These are phyloP conservation scores for Kurtzmaniella quercitrusa DNA, from an alignment of 1,139 yeast species.

Conservation along the genomic window DNA sequence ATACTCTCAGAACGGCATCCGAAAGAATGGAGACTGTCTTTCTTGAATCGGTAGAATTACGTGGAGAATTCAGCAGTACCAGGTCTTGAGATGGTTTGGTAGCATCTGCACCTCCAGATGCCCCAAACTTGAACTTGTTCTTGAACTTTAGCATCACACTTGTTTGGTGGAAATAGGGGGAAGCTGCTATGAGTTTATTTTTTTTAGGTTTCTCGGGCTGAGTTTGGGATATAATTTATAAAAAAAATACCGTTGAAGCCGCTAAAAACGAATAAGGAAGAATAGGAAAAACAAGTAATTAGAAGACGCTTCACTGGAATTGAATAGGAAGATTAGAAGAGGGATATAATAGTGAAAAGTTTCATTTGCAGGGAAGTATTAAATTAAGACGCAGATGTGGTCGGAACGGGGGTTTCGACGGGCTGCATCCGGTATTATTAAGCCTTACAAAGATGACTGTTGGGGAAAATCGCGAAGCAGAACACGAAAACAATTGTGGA, in stretches of 20 bases:
- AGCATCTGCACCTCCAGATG: constrained; percentile 15
- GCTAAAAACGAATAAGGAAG: background rate
- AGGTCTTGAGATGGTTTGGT: constrained; percentile 1
- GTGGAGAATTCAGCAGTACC: constrained; percentile 8
- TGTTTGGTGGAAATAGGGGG: background rate
- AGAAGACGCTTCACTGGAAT: too few species aligned
- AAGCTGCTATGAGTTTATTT: background rate
- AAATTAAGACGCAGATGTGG: too few species aligned
- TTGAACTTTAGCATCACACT: constrained; percentile 40
- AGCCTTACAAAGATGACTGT: too few species aligned
- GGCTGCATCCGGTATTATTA: too few species aligned
- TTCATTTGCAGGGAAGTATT: too few species aligned
- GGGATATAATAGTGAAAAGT: too few species aligned
- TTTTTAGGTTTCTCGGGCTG: background rate
- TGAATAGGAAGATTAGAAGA: too few species aligned
- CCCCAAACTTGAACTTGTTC: constrained; percentile 45
- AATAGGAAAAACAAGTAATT: background rate
- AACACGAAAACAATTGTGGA: too few species aligned
- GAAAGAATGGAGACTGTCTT: constrained; percentile 20
- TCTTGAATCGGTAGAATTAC: constrained; percentile 26
- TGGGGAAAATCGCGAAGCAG: too few species aligned
- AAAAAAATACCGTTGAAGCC: background rate
- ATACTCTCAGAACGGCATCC: constrained; percentile 26
- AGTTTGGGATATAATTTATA: background rate
- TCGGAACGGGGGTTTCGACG: too few species aligned